These are phyloP conservation scores for Alternaria sp. DNA, from an alignment of 2,329 filamentous ascomycete species.

Conservation along the genomic window DNA sequence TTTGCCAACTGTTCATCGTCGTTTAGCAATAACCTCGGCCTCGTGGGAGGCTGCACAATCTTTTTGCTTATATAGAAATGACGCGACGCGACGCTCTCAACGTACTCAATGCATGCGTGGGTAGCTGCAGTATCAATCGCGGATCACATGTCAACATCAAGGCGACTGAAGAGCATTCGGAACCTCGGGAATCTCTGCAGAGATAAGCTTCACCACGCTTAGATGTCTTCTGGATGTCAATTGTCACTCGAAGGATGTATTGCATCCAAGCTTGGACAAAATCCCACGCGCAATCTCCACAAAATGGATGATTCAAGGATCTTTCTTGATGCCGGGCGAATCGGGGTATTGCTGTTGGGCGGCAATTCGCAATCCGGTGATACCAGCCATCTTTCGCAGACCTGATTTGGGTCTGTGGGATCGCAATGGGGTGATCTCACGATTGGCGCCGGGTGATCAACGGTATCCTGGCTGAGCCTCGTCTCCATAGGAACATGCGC, in stretches of 20 bases:
- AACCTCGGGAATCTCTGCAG: background rate
- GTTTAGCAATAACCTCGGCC: background rate
- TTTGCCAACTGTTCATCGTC: background rate
- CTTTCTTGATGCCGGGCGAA: background rate
- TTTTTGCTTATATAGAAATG: background rate
- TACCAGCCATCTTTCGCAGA: constrained; percentile 13
- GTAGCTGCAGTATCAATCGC: background rate
- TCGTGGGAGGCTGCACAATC: background rate
- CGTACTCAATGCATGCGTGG: background rate
- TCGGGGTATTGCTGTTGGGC: constrained; percentile 6
- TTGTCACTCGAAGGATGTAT: background rate
- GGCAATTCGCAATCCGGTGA: constrained; percentile 1
- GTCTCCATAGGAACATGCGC: constrained; percentile 18
- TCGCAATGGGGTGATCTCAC: constrained; percentile 14
- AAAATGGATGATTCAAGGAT: background rate
- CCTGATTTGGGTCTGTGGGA: background rate
- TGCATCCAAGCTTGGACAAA: background rate
- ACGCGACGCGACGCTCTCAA: background rate
- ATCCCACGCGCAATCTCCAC: constrained; percentile 11
- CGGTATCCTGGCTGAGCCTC: constrained; percentile 21
- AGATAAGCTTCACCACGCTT: background rate
- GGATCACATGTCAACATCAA: background rate
- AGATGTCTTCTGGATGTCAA: background rate
- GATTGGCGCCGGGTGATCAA: constrained; percentile 26
- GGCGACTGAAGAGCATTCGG: background rate